A percentile compares a stretch with the other conserved stretches of the same genome.
Conservation (phyloP, 2,329 filamentous ascomycete species). For the Aspergillus neotritici region DNA sequence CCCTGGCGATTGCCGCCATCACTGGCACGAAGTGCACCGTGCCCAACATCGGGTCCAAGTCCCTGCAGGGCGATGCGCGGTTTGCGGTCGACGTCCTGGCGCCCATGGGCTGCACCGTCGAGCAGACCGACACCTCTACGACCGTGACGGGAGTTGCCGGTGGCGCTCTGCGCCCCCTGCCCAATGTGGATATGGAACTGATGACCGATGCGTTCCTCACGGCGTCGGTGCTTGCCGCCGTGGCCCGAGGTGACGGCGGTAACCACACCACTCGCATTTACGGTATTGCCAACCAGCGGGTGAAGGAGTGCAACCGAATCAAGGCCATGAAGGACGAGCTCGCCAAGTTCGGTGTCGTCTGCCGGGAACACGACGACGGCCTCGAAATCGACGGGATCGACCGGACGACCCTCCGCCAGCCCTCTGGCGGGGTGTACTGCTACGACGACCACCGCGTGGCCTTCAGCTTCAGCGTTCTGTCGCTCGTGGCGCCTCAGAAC, state of each 20-base stretch:
- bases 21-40: slow-evolving; percentile 93
- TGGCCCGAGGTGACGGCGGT: slow-evolving; percentile 63
- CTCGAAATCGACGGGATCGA: slow-evolving; percentile 61
- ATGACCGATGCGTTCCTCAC: slow-evolving; percentile 99
- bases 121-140: slow-evolving; percentile 78
- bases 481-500: slow-evolving; percentile 63
- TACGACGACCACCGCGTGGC: slow-evolving; percentile 97
- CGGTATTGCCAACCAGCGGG: slow-evolving; percentile 94
- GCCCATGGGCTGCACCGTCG: slow-evolving; percentile 89
- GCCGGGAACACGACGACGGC: slow-evolving; percentile 87
- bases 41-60: slow-evolving; percentile 88
- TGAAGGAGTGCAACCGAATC: slow-evolving; percentile 98
- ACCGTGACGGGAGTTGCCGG: slow-evolving; percentile 82
- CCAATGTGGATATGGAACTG: slow-evolving; percentile 92
- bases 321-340: slow-evolving; percentile 91
- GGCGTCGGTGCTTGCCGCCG: slow-evolving; percentile 85
- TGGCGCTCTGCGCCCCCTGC: slow-evolving; percentile 67
- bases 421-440: slow-evolving; percentile 70
- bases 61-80: slow-evolving; percentile 87
- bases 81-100: slow-evolving; percentile 85
- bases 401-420: slow-evolving; percentile 48
- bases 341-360: slow-evolving; percentile 83
- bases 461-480: slow-evolving; percentile 94
- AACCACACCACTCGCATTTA: slow-evolving; percentile 71
- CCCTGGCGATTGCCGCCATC: slow-evolving; percentile 87